Base-by-base conservation (phyloP, 139 green algal genomes). In the Raphidocelis subcapitata region DNA sequence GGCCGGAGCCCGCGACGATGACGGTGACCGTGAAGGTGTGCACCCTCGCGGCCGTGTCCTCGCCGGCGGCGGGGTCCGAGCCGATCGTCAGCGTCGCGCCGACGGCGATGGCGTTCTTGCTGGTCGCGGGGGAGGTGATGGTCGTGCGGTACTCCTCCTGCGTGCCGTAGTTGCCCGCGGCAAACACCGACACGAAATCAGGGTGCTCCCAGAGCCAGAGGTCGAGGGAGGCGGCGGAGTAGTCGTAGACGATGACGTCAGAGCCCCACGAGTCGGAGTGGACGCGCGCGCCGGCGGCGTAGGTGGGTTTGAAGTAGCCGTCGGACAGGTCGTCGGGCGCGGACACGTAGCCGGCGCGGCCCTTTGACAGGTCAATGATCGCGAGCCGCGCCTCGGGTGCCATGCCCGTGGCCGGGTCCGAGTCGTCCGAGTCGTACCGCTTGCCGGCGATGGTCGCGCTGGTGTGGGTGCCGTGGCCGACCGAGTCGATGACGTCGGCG, bases 391-490 rank as follows among this genome's bases (percentile, higher is more conserved):
- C 92, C 12, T 74, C 67, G 0, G 91, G 91, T 0, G 94, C 94
- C 78, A 95, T 90, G 35, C 94, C 94, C 2, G 85, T 88, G 26
- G 76, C 73, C 3, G 33, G 46, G 16, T 32, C 69, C 14, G 79
- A 41, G 16, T 62, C 57, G 28, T 79, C 41, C 41, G 41, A 49
- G 12, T 49, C 8, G 41, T n/a, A 49, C 41, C 41, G 8, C 12
- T 74, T 10, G 73, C 65, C 92, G 5, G 81, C 67, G 33, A 97
- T 61, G 14, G 84, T 93, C 36, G 91, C 93, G 24, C 49, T 62
- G 35, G 94, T 92, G 79, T 98, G 94, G 14, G 92, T 98, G 55
- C 94, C 94, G 72, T 98, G 94, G 0, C 93, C 91, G 33, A 91
- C 83, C 23, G 47, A 49, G 80, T 98, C 94, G 24, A 56, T 26